A percentile compares a stretch with the other conserved stretches of the same genome.
phyloP scores from a whole-genome alignment of 2,329 filamentous ascomycete genomes.

The Aspergillus amoenus region DNA sequence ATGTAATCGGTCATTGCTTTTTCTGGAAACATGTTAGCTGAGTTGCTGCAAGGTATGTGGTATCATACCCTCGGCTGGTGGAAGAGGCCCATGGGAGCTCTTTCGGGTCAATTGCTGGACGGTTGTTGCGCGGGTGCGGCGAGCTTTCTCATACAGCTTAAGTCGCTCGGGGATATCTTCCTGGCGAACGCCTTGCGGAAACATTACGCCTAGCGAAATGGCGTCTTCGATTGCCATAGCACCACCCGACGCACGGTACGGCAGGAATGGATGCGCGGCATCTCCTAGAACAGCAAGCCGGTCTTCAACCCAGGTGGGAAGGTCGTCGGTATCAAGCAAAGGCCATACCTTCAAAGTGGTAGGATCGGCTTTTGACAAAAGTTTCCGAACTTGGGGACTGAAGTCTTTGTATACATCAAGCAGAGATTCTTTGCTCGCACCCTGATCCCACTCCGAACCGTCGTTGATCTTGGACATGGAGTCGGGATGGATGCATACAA shows the following conservation, averaged over 20 bases:
- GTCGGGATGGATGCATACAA: slow-evolving; percentile 54
- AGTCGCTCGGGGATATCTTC: slow-evolving; percentile 57
- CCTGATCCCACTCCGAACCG: slow-evolving; percentile 35
- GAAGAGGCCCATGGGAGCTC: slow-evolving; percentile 37
- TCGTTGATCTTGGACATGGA: slow-evolving; percentile 37
- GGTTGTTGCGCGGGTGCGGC: slow-evolving; percentile 56
- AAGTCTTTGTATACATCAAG: slow-evolving; percentile 40
- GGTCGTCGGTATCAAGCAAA: slow-evolving; percentile 60
- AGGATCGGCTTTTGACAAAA: slow-evolving; percentile 43
- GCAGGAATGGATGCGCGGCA: slow-evolving; percentile 67
- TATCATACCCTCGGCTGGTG: slow-evolving; percentile 14
- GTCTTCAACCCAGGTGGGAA: slow-evolving; percentile 56
- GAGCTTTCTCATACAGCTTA: slow-evolving; percentile 58
- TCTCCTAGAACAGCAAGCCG: slow-evolving; percentile 63
- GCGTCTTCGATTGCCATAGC: slow-evolving; percentile 68
- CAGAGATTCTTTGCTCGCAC: slow-evolving; percentile 25
- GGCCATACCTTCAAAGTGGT: slow-evolving; percentile 57
- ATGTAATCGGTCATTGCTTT: slow-evolving; percentile 43
- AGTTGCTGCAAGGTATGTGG: background rate
- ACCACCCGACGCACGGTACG: slow-evolving; percentile 63
- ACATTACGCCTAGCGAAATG: slow-evolving; percentile 56
- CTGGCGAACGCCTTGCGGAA: slow-evolving; percentile 47
- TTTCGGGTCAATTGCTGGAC: slow-evolving; percentile 56
- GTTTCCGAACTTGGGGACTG: slow-evolving; percentile 38
- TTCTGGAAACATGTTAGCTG: slow-evolving; percentile 5